A percentile compares a stretch with the other conserved stretches of the same genome.
phyloP scores from a whole-genome alignment of 2,329 filamentous ascomycete species.

The Penicillium sp. region DNA sequence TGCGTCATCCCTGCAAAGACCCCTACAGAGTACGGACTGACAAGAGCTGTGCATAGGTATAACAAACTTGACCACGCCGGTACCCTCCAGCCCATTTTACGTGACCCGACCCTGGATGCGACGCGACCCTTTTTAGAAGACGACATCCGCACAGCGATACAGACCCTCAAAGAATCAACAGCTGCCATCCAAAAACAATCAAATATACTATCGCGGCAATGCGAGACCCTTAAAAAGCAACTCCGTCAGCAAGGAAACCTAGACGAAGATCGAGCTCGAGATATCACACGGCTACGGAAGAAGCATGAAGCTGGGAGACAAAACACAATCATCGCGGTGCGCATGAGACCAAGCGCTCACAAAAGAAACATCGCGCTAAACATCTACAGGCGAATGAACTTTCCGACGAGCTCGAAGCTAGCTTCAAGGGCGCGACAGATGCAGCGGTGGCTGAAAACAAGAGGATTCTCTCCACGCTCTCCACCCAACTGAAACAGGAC shows the following conservation, averaged over 20 bases:
- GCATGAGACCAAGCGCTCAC: no score
- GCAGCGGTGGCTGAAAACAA: constrained; percentile 36
- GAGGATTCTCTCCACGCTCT: constrained; percentile 37
- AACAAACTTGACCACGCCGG: constrained; percentile 39
- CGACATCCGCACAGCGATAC: constrained; percentile 42
- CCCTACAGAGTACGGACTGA: not conserved
- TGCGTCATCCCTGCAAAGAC: constrained; percentile 18
- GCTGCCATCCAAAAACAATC: constrained; percentile 39
- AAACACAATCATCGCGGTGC: constrained; percentile 38
- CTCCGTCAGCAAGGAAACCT: constrained; percentile 27
- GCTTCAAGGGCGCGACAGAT: constrained; percentile 36
- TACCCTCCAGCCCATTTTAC: constrained; percentile 33
- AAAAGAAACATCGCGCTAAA: constrained; percentile 12
- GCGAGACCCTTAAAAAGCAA: constrained; percentile 33
- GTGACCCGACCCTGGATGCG: constrained; percentile 30
- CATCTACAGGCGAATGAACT: constrained; percentile 40
- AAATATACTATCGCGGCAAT: constrained; percentile 36
- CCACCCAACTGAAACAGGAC: constrained; percentile 41
- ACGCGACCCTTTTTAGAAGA: constrained; percentile 45
- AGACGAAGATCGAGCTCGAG: constrained; percentile 28
- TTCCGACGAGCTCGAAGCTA: constrained; percentile 36
- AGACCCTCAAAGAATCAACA: constrained; percentile 43
- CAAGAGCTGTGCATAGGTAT: constrained; percentile 29
- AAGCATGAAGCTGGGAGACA: constrained; percentile 43
- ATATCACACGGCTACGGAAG: constrained; percentile 35